Base-by-base conservation (phyloP, 352 stramenopile species). In the Phytopythium mirpurense region DNA sequence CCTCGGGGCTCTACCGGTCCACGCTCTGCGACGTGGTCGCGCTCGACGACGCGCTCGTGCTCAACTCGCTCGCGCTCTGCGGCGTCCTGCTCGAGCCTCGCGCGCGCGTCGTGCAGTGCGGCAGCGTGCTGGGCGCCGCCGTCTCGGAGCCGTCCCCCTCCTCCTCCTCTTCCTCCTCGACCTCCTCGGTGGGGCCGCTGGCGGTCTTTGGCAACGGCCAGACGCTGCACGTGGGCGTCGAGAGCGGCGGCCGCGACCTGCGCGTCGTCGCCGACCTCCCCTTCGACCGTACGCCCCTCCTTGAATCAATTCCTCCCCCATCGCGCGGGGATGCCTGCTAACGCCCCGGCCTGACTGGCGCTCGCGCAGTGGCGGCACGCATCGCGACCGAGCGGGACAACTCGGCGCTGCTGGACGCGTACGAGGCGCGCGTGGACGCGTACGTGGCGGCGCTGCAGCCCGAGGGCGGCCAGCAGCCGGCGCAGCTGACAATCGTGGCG, bases 171-270 rank as follows among this genome's bases (percentile, higher is more conserved):
- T 9, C 5, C 29, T 32, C 32, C 11, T 15, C 32, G 32, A 15
- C 7, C 7, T 15, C 7, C 14, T n/a, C 21, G 5, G 5, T 3
- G 14, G n/a, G 10, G 21, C 11, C 21, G 3, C 24, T 12, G 21
- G 11, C 40, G 6, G 18, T 24, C 19, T 86, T 72, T 48, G 72
- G 70, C 32, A 96, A 89, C 54, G 83, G 83, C 8, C 54, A 51
- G 15, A 58, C 68, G 52, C 62, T 94, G 15, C 80, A 90, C 34
- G 78, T 96, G 15, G 86, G 85, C 44, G 81, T 94, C 27, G 86
- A 95, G 45, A 90, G 68, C 16, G 86, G 86, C 14, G 87, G 87
- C 0, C 74, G 86, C 23, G 65, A 90, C 53, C 53, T 95, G 15
- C 68, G 69, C 14, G 60, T 90, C 5, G 66, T 93, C 12, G 83